phyloP scores from a whole-genome alignment of 352 stramenopile genomes.

The Globisporangium ultimum region DNA sequence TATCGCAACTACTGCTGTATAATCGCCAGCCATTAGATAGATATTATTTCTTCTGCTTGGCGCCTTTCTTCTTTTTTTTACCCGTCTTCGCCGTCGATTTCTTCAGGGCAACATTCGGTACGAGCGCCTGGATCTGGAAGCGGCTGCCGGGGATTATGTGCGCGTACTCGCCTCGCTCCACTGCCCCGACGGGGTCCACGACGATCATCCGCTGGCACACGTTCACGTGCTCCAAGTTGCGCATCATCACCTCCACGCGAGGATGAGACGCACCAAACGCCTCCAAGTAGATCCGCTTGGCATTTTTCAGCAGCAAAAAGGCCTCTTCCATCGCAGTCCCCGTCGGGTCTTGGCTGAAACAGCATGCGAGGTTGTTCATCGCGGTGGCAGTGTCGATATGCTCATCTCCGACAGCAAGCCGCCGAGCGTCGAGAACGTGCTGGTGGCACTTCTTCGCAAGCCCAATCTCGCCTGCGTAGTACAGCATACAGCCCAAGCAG shows the following conservation, averaged over 20 bases:
- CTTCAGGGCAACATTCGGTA: conserved; percentile 20
- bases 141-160: conserved; percentile 61
- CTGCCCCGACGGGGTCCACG: conserved; percentile 31
- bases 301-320: conserved; percentile 54
- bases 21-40: too few species aligned
- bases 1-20: too few species aligned
- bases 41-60: conserved; percentile 40
- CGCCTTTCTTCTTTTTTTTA: conserved; percentile 27
- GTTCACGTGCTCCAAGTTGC: conserved; percentile 47
- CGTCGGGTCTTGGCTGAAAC: conserved; percentile 37
- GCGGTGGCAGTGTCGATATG: conserved; percentile 62
- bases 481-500: conserved; percentile 52
- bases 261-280: conserved; percentile 40
- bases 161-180: conserved; percentile 49
- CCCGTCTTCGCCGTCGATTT: conserved; percentile 13
- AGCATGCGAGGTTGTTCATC: conserved; percentile 78
- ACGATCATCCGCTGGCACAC: conserved; percentile 39
- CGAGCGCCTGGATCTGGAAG: conserved; percentile 68
- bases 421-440: conserved; percentile 40
- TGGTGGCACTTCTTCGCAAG: conserved; percentile 57
- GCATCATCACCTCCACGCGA: conserved; percentile 35
- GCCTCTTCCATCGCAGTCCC: conserved; percentile 40
- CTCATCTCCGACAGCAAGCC: conserved; percentile 20
- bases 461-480: conserved; percentile 43
- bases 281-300: conserved; percentile 41